A percentile compares a stretch with the other conserved stretches of the same genome.
These are phyloP conservation scores for Ramularia endophylla DNA, from an alignment of 2,329 filamentous ascomycete genomes.

Conservation along the genomic window DNA sequence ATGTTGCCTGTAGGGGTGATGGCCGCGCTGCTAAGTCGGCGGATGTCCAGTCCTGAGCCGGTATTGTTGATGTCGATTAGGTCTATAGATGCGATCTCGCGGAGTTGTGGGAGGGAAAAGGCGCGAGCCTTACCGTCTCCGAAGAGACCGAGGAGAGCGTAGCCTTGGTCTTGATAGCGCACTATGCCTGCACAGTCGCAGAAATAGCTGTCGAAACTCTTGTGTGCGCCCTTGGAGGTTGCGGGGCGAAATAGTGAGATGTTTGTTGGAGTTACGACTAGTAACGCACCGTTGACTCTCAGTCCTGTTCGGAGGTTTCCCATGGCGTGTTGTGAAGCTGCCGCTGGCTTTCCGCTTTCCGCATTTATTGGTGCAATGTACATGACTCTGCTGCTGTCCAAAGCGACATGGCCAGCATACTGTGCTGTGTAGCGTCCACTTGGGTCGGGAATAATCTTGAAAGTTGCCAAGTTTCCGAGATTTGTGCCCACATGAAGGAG, in stretches of 20 bases:
- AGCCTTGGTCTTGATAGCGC: constrained; percentile 63
- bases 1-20: constrained; percentile 76
- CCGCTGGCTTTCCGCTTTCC: constrained; percentile 68
- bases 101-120: constrained; percentile 80
- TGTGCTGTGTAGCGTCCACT: constrained; percentile 66
- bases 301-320: constrained; percentile 68
- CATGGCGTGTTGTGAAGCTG: constrained; percentile 68
- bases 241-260: constrained; percentile 86
- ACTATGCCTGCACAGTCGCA: constrained; percentile 77
- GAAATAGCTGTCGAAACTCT: constrained; percentile 74
- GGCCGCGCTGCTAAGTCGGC: constrained; percentile 61
- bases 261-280: constrained; percentile 68
- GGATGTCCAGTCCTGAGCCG: constrained; percentile 55
- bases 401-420: constrained; percentile 59
- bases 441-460: constrained; percentile 75
- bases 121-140: constrained; percentile 74
- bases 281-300: constrained; percentile 71
- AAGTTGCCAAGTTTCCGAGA: constrained; percentile 74
- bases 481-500: constrained; percentile 87
- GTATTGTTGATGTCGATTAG: constrained; percentile 49
- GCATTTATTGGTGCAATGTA: constrained; percentile 73
- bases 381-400: constrained; percentile 62
- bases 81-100: constrained; percentile 67
- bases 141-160: constrained; percentile 77
- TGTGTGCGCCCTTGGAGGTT: constrained; percentile 81